phyloP scores from a whole-genome alignment of 345 rosid genomes.

The Brassica incana region DNA sequence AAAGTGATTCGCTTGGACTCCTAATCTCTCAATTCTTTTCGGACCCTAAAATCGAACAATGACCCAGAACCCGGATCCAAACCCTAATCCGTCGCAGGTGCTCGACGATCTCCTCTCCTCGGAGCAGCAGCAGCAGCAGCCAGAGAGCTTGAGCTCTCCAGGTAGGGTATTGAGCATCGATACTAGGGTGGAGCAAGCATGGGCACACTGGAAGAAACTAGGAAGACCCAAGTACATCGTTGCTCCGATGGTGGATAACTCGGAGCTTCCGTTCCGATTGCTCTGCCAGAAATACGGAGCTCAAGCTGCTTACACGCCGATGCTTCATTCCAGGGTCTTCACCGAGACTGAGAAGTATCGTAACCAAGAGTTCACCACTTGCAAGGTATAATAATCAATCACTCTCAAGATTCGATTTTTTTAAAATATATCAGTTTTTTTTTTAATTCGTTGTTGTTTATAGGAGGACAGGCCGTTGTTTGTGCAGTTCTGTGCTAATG shows the following conservation, averaged over 20 bases:
- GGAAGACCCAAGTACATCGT: slow-evolving; percentile 79
- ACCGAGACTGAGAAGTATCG: slow-evolving; percentile 82
- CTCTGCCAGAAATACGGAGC: slow-evolving; percentile 94
- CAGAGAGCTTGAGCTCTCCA: slow-evolving; percentile 36
- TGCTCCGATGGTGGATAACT: slow-evolving; percentile 98
- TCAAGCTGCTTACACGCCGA: slow-evolving; percentile 87
- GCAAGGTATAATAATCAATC: slow-evolving; percentile 49
- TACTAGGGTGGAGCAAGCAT: slow-evolving; percentile 60
- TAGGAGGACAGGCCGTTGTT: slow-evolving; percentile 96
- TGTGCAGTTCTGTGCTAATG: slow-evolving; percentile 97
- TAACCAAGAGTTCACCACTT: slow-evolving; percentile 77
- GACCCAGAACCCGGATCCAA: slow-evolving; percentile 33
- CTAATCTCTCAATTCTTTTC: slow-evolving; percentile 9
- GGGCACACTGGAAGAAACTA: slow-evolving; percentile 81
- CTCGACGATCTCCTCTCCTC: slow-evolving; percentile 46
- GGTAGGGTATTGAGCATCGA: slow-evolving; percentile 41
- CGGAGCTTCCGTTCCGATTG: slow-evolving; percentile 94
- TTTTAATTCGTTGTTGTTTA: slow-evolving; percentile 1
- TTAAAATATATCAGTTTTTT: too few relatives aligned
- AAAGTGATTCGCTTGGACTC: too few relatives aligned
- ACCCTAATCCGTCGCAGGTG: slow-evolving; percentile 32
- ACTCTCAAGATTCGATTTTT: too few relatives aligned
- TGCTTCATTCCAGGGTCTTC: slow-evolving; percentile 90
- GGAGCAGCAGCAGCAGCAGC: slow-evolving; percentile 5
- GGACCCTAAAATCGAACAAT: slow-evolving; percentile 29